Conservation (phyloP, 1,139 yeast species). For the Saccharomyces hybrid region DNA sequence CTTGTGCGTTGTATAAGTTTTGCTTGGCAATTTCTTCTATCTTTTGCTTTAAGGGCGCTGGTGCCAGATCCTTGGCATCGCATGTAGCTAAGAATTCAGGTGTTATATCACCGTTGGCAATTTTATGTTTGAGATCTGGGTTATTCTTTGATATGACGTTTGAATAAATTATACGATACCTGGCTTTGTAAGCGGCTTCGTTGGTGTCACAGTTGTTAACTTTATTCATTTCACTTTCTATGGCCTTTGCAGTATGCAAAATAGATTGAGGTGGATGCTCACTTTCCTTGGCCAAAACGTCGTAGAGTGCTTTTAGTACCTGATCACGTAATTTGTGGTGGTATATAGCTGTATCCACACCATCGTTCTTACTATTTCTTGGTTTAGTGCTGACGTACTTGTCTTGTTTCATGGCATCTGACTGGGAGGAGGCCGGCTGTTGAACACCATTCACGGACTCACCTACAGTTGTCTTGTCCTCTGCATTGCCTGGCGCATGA, state of each 20-base stretch:
- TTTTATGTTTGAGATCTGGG: constrained; percentile 68
- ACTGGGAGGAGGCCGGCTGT: neutral
- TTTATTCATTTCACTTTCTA: constrained; percentile 56
- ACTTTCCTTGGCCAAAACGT: constrained; percentile 81
- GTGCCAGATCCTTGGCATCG: constrained; percentile 92
- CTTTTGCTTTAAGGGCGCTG: constrained; percentile 77
- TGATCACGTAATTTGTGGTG: constrained; percentile 76
- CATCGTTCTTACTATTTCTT: constrained; percentile 75
- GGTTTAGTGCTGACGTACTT: constrained; percentile 43
- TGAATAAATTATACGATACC: constrained; percentile 74
- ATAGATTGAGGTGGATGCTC: constrained; percentile 48
- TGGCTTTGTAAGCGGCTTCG: constrained; percentile 52
- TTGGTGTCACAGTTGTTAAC: constrained; percentile 20
- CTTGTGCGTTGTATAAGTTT: constrained; percentile 93
- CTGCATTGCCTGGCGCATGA: constrained; percentile 4
- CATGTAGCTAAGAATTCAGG: constrained; percentile 64
- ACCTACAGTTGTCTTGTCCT: constrained; percentile 9
- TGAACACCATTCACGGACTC: neutral
- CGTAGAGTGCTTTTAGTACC: constrained; percentile 74
- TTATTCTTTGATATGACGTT: constrained; percentile 84
- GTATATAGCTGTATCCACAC: constrained; percentile 60
- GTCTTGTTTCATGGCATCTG: constrained; percentile 20
- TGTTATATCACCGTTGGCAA: constrained; percentile 55
- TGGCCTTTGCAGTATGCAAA: constrained; percentile 55
- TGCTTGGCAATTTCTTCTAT: constrained; percentile 78